Percentiles rank a stretch among this genome's conserved stretches.
These are phyloP conservation scores for Malassezia yamatoensis DNA, from an alignment of 1,284 basidiomycete species.

Conservation along the genomic window DNA sequence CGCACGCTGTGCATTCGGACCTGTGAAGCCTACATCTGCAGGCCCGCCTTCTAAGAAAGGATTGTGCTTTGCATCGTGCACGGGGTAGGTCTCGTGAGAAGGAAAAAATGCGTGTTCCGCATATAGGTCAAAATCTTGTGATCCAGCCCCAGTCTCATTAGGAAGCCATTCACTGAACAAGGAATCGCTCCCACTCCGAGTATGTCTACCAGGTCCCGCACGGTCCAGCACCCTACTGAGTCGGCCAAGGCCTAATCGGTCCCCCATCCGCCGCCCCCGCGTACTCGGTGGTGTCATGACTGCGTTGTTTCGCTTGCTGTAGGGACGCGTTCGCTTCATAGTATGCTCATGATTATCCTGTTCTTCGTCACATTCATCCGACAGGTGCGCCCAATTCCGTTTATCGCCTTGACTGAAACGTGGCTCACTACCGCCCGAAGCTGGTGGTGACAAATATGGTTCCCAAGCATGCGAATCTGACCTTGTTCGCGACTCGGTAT, in stretches of 20 bases:
- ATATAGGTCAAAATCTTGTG: neutral
- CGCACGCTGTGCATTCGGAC: slow-evolving; percentile 21
- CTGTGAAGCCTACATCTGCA: slow-evolving; percentile 33
- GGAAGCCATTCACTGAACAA: neutral
- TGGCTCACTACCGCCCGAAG: neutral
- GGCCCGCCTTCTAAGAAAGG: slow-evolving; percentile 44
- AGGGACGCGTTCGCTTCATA: neutral
- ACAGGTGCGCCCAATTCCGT: neutral
- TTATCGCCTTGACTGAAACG: neutral
- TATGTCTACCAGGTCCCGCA: neutral
- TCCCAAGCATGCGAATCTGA: neutral
- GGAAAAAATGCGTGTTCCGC: neutral
- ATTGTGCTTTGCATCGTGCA: slow-evolving; percentile 38
- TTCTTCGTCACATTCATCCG: neutral
- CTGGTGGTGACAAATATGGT: slow-evolving; percentile 9
- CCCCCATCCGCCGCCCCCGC: slow-evolving; percentile 11
- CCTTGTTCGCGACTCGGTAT: neutral
- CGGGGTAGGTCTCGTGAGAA: neutral
- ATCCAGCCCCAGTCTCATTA: neutral
- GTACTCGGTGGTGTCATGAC: slow-evolving; percentile 15
- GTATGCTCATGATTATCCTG: neutral
- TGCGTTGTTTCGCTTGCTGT: neutral
- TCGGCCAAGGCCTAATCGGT: neutral
- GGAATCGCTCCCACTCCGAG: neutral
- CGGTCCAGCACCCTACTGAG: neutral